phyloP scores from a whole-genome alignment of 1,284 basidiomycete species.

The Austroboletus niveus region DNA sequence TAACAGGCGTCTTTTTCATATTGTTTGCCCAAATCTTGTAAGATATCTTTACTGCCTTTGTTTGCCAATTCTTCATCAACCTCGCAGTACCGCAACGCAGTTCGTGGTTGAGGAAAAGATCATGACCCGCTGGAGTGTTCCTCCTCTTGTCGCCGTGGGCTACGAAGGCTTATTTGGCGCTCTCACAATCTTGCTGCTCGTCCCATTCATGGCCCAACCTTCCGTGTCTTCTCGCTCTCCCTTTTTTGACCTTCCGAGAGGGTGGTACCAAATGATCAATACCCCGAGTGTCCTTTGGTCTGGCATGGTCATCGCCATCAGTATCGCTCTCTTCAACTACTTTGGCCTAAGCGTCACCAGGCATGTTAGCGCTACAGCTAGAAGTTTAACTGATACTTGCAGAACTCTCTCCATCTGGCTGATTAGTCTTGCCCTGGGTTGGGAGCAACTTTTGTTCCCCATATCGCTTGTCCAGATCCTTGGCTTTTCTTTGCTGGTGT shows the following conservation, averaged over 20 bases:
- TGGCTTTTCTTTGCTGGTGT: slow-evolving; percentile 92
- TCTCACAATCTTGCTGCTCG: slow-evolving; percentile 69
- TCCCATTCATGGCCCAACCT: slow-evolving; percentile 71
- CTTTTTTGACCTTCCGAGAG: slow-evolving; percentile 91
- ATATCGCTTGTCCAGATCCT: slow-evolving; percentile 83
- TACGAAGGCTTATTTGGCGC: slow-evolving; percentile 93
- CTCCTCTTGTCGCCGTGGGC: slow-evolving; percentile 93
- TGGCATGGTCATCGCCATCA: slow-evolving; percentile 75
- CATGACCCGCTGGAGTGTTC: slow-evolving; percentile 79
- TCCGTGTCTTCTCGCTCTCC: slow-evolving; percentile 55
- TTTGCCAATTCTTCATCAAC: slow-evolving; percentile 18
- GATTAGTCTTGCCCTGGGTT: slow-evolving; percentile 83
- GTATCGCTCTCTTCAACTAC: slow-evolving; percentile 95
- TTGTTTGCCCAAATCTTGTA: slow-evolving; percentile 97
- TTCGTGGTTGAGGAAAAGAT: slow-evolving; percentile 94
- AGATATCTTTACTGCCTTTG: slow-evolving; percentile 35
- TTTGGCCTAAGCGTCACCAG: slow-evolving; percentile 93
- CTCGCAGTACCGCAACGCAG: slow-evolving; percentile 77
- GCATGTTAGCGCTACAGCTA: slow-evolving; percentile 85
- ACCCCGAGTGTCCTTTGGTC: slow-evolving; percentile 78
- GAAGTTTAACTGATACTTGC: slow-evolving; percentile 93
- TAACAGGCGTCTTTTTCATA: slow-evolving; percentile 81
- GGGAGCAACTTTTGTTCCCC: slow-evolving; percentile 87
- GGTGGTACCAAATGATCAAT: slow-evolving; percentile 86
- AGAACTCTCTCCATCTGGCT: slow-evolving; percentile 93